Evolutionary conservation across 2,329 filamentous ascomycete genomes (phyloP), one percentile per base, ranked within the genome.

Genomic region (Sphaerulina vaccinii): DNA sequence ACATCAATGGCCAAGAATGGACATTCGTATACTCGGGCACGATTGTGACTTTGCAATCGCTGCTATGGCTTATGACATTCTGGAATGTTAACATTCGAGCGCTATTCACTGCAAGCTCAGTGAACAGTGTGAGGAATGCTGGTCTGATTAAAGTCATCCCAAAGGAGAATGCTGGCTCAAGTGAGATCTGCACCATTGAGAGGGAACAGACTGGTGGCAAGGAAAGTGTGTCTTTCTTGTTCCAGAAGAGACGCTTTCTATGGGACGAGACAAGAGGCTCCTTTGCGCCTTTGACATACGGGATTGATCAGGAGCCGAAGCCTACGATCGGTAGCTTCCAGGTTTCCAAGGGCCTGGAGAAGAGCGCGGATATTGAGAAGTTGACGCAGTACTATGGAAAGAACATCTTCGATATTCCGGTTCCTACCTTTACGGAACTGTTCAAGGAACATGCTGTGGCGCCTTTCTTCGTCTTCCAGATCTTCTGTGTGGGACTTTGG

Each of bases 381-480:
- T 76, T 96, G 49, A 85, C 92, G 64, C 87, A 96, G 68, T 88
- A 99, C 75, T 99, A 97, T 79, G 93, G 93, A 65, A 80, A 85
- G 64, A 99, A 99, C 70, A 90, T 88, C 11, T 99, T 99, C 69
- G 93, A 99, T 67, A 99, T 99, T 46, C 93, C 95, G 5, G 91
- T 99, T 10, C 93, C 95, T 3, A 92, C 88, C 9, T 99, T 99
- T 63, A 84, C 87, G 45, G 93, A 99, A 74, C 82, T 99, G 43
- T 99, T 96, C 81, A 88, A 95, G 72, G 93, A 99, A 73, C 95
- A 99, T 71, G 92, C 95, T 19, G 95, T 99, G 18, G 95, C 95
- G 18, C 93, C 93, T 4, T 99, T 99, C 79, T 99, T 99, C 73
- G 91, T 99, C 58, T 99, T 99, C 75, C 93, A 99, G 78, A 80